Base-by-base conservation (phyloP, 2,329 filamentous ascomycete species). In the Beauveria sp. region DNA sequence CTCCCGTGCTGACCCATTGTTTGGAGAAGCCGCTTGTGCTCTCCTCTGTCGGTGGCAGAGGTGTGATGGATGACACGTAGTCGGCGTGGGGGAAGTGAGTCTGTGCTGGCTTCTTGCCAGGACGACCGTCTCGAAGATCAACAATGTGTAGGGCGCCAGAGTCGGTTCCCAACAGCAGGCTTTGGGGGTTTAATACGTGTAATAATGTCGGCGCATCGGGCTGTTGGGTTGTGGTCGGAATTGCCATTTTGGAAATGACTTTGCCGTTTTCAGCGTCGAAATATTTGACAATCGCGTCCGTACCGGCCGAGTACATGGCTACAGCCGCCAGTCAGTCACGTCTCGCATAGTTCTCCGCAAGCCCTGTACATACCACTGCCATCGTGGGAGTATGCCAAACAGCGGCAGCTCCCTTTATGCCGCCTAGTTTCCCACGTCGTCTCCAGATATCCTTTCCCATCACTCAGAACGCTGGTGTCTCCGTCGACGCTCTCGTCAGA, bases 1-100 rank as follows among this genome's bases (percentile, higher is more conserved):
- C 92, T 40, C 94, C 94, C 0, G 92, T 97, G 43, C 89, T 94
- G 57, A 97, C 84, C 89, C 92, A 99, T 76, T 97, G 93, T 75
- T 96, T 96, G 68, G 90, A 86, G 72, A 90, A 93, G 5, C 92
- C 92, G 20, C 89, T 93, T 0, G 91, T 96, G 72, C 89, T 94
- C 61, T 89, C 85, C 34, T 87, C 82, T 2, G 89, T 88, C 0
- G 92, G 83, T 0, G 92, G 92, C 0, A 99, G 83, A 1, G 92
- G 87, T 0, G 90, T 89, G 50, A 99, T 81, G 55, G 90, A 92
- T 37, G 92, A 94, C 59, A 99, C 85, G 73, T 96, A 97, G 77
- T 97, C 93, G 67, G 90, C 86, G 75, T 99, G 94, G 0, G 93
- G 93, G 64, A 86, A 86, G 71, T 93, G 88, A 10, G 91, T 92